Conservation (phyloP, 2,329 filamentous ascomycete genomes). For the Colletotrichum melonis region DNA sequence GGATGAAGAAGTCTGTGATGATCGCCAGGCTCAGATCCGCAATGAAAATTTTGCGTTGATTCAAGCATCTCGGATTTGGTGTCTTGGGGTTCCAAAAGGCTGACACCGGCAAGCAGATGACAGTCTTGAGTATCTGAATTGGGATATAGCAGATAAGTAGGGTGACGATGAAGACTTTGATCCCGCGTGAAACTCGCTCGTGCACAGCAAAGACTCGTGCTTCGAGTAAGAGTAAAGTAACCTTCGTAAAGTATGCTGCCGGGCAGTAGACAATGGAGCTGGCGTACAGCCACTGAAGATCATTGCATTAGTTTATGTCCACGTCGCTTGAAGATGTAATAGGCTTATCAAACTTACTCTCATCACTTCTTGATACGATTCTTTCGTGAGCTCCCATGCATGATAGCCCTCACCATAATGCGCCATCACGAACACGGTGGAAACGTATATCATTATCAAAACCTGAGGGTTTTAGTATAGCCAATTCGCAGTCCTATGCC, state of each 20-base stretch:
- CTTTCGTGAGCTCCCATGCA: slow-evolving; percentile 39
- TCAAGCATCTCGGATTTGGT: slow-evolving; percentile 41
- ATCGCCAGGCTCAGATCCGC: slow-evolving; percentile 46
- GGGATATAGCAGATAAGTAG: slow-evolving; percentile 43
- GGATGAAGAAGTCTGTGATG: slow-evolving; percentile 47
- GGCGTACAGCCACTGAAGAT: slow-evolving; percentile 42
- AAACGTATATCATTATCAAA: slow-evolving; percentile 14
- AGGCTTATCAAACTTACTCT: slow-evolving; percentile 19
- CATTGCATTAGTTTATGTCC: neutral
- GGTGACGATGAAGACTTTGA: slow-evolving; percentile 43
- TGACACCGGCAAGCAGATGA: slow-evolving; percentile 40
- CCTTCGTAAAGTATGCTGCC: slow-evolving; percentile 44
- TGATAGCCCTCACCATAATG: slow-evolving; percentile 40
- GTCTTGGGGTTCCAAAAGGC: slow-evolving; percentile 41
- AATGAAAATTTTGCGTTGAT: slow-evolving; percentile 46
- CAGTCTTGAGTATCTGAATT: slow-evolving; percentile 42
- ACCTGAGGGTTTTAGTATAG: neutral
- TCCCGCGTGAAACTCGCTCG: slow-evolving; percentile 39
- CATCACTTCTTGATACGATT: slow-evolving; percentile 34
- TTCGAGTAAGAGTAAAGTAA: slow-evolving; percentile 47
- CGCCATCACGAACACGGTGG: slow-evolving; percentile 34
- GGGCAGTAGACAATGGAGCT: slow-evolving; percentile 44
- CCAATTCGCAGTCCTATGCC: neutral
- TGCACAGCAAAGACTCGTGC: slow-evolving; percentile 45
- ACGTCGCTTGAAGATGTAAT: too few relatives aligned